A percentile compares a stretch with the other conserved stretches of the same genome.
Conservation (phyloP, 768 basidiomycete species). For the Rhizopogon sp. region DNA sequence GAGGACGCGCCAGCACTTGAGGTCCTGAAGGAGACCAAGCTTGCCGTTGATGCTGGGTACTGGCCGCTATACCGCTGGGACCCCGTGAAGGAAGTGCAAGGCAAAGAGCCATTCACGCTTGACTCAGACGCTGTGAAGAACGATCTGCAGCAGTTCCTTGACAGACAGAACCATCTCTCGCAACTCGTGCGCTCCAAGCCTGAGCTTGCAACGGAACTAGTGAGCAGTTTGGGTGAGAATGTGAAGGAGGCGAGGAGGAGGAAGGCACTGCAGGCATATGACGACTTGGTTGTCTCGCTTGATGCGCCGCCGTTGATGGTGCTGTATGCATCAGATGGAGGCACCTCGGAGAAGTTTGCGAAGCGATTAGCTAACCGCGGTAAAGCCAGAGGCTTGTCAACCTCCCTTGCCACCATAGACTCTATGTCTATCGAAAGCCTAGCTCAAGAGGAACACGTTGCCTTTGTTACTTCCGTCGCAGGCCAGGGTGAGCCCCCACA, state of each 20-base stretch:
- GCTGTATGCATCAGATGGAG: slow-evolving; percentile 94
- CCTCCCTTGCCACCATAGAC: slow-evolving; percentile 74
- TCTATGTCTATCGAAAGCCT: slow-evolving; percentile 73
- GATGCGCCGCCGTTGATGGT: slow-evolving; percentile 87
- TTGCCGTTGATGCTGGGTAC: slow-evolving; percentile 92
- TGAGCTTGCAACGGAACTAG: slow-evolving; percentile 74
- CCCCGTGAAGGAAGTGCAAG: slow-evolving; percentile 70
- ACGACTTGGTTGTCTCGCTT: slow-evolving; percentile 74
- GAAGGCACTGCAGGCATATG: slow-evolving; percentile 80
- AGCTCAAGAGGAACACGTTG: slow-evolving; percentile 68
- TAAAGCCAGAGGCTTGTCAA: slow-evolving; percentile 77
- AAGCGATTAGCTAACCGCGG: slow-evolving; percentile 82
- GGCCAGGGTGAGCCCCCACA: slow-evolving; percentile 98
- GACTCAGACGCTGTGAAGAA: slow-evolving; percentile 94
- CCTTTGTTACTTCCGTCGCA: slow-evolving; percentile 86
- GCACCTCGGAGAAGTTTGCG: slow-evolving; percentile 93
- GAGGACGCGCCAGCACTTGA: slow-evolving; percentile 80
- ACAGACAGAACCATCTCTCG: slow-evolving; percentile 93
- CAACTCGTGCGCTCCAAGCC: slow-evolving; percentile 84
- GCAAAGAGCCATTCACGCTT: slow-evolving; percentile 83
- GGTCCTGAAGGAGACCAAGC: slow-evolving; percentile 95
- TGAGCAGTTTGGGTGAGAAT: slow-evolving; percentile 78
- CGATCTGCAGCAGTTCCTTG: slow-evolving; percentile 89
- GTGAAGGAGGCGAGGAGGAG: slow-evolving; percentile 79
- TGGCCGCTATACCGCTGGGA: slow-evolving; percentile 99